These are phyloP conservation scores for Porpolomopsis calyptriformis DNA, from an alignment of 768 basidiomycete genomes.

Conservation along the genomic window DNA sequence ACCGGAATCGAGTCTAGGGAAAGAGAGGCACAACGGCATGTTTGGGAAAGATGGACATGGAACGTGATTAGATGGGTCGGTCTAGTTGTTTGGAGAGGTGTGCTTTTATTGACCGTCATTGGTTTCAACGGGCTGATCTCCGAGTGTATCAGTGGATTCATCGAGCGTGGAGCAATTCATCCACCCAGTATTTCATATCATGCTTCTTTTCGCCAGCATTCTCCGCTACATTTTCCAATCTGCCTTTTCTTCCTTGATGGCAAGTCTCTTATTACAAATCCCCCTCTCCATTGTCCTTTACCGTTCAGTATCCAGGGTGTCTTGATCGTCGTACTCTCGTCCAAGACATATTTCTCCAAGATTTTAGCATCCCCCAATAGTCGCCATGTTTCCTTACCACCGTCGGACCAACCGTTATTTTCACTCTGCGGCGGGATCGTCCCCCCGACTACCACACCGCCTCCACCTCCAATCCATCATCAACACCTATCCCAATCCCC, in stretches of 20 bases:
- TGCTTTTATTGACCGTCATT: slow-evolving; percentile 7
- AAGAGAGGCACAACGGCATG: slow-evolving; percentile 2
- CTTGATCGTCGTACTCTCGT: slow-evolving; percentile 24
- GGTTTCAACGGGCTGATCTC: neutral
- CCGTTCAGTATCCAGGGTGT: slow-evolving; percentile 21
- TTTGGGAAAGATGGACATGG: neutral
- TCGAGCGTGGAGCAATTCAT: slow-evolving; percentile 18
- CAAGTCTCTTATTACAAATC: slow-evolving; percentile 16
- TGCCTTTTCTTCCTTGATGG: slow-evolving; percentile 31
- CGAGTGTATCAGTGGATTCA: too few species aligned
- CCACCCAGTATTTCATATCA: slow-evolving; percentile 17
- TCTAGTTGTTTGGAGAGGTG: slow-evolving; percentile 4
- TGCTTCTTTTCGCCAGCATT: slow-evolving; percentile 16
- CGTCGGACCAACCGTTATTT: neutral
- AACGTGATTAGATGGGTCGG: slow-evolving; percentile 6
- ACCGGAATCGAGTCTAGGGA: slow-evolving; percentile 28
- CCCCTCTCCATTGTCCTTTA: neutral
- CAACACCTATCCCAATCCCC: too few species aligned
- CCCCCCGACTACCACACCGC: too few species aligned
- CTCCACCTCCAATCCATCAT: too few species aligned
- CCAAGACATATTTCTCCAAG: slow-evolving; percentile 15
- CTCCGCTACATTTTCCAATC: slow-evolving; percentile 24
- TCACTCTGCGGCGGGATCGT: neutral
- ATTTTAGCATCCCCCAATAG: neutral
- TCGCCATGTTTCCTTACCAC: too few species aligned